These are phyloP conservation scores for Kuraishia floccosa DNA, from an alignment of 805 yeast genomes.

Conservation along the genomic window DNA sequence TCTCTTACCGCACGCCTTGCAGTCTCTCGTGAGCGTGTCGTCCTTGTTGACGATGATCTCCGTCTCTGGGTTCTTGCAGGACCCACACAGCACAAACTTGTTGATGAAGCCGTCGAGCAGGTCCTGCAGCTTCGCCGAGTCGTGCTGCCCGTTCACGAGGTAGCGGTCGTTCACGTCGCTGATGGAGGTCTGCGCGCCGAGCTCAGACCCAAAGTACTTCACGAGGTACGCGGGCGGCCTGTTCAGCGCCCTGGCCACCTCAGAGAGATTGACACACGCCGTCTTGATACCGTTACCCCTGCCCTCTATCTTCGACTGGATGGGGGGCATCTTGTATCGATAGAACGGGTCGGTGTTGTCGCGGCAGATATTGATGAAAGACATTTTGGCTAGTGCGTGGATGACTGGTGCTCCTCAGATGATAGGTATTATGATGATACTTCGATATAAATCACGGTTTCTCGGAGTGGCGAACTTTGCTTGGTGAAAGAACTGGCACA, in stretches of 20 bases:
- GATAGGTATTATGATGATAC: neutral
- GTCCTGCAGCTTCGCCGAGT: slow-evolving; percentile 83
- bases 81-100: slow-evolving; percentile 86
- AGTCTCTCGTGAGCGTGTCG: slow-evolving; percentile 74
- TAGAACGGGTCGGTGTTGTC: slow-evolving; percentile 96
- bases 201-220: slow-evolving; percentile 91
- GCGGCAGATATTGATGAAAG: slow-evolving; percentile 84
- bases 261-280: slow-evolving; percentile 78
- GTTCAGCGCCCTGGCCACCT: slow-evolving; percentile 88
- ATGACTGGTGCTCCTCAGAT: neutral
- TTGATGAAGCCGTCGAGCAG: slow-evolving; percentile 87
- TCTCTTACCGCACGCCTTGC: slow-evolving; percentile 96
- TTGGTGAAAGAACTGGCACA: neutral
- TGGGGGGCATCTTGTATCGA: slow-evolving; percentile 98
- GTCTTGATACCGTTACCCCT: slow-evolving; percentile 99
- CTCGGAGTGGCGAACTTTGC: neutral
- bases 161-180: slow-evolving; percentile 76
- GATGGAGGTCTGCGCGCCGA: slow-evolving; percentile 91
- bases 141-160: slow-evolving; percentile 92
- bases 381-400: slow-evolving; percentile 36
- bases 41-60: slow-evolving; percentile 73
- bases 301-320: slow-evolving; percentile 96
- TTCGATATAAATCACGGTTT: neutral
- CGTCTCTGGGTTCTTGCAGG: slow-evolving; percentile 97
- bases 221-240: slow-evolving; percentile 89